Conservation (phyloP, 345 rosid species). For the Chamaenerion angustifolium region DNA sequence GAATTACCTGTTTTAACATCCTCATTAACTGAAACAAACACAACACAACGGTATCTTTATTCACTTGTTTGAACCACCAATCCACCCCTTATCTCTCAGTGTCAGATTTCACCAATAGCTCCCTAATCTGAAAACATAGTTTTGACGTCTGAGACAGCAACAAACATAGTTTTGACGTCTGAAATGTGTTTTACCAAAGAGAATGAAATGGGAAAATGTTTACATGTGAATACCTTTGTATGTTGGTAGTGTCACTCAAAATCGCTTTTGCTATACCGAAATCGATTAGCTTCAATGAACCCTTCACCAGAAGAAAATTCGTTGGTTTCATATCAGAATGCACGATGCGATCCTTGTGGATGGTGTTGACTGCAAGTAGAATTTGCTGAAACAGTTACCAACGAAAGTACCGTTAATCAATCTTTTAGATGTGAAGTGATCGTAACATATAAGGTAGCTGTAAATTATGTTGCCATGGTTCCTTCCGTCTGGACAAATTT, state of each 20-base stretch:
- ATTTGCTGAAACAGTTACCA: slow-evolving; percentile 54
- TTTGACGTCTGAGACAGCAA: slow-evolving; percentile 39
- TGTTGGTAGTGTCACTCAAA: slow-evolving; percentile 87
- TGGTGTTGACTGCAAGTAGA: slow-evolving; percentile 90
- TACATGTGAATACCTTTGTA: slow-evolving; percentile 94
- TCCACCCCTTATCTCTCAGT: background rate
- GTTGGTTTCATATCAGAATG: slow-evolving; percentile 99
- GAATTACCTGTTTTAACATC: no score
- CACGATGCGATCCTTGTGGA: slow-evolving; percentile 93
- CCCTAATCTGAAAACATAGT: slow-evolving; percentile 47
- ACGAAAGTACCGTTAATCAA: no score
- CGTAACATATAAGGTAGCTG: no score
- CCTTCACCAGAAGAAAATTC: slow-evolving; percentile 93
- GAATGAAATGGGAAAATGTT: no score
- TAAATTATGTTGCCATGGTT: no score
- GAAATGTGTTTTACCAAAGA: no score
- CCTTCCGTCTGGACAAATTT: no score
- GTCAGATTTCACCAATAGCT: slow-evolving; percentile 24
- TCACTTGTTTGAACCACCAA: background rate
- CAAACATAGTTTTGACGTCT: slow-evolving; percentile 10
- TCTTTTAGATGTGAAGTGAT: no score
- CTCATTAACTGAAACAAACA: no score
- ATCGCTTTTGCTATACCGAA: slow-evolving; percentile 98
- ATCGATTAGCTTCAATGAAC: slow-evolving; percentile 87
- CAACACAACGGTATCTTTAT: no score